Conservation (phyloP, 202 grass and related monocot species). For the Carex arenaria region DNA sequence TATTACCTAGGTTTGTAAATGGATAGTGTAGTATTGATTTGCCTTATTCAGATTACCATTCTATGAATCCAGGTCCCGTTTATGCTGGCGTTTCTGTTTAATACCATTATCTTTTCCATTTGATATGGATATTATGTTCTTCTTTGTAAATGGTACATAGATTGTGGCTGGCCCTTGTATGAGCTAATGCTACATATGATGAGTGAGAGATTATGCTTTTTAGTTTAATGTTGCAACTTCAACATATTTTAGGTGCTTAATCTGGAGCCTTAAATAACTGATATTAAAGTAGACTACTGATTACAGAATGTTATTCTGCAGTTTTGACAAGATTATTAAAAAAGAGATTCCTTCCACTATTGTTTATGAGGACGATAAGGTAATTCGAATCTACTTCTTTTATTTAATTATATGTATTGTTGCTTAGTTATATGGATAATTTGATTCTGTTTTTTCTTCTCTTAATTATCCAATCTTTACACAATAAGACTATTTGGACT, state of each 20-base stretch:
- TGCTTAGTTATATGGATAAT: background rate
- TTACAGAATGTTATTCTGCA: slow-evolving; percentile 38
- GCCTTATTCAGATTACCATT: background rate
- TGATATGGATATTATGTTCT: background rate
- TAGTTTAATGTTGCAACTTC: background rate
- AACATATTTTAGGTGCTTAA: background rate
- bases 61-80: background rate
- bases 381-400: slow-evolving; percentile 14
- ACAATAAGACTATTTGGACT: background rate
- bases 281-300: slow-evolving; percentile 7
- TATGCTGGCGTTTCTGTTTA: background rate
- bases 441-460: background rate
- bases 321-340: slow-evolving; percentile 96
- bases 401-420: background rate
- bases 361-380: slow-evolving; percentile 89
- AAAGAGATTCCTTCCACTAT: slow-evolving; percentile 91
- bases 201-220: background rate
- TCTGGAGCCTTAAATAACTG: background rate
- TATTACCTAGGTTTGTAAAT: background rate
- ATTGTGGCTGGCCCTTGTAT: background rate
- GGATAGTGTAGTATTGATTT: background rate
- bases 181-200: background rate
- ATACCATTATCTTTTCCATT: background rate
- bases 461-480: background rate
- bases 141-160: background rate